phyloP scores from a whole-genome alignment of 108 stramenopile species.

The Nitzschia sp. region DNA sequence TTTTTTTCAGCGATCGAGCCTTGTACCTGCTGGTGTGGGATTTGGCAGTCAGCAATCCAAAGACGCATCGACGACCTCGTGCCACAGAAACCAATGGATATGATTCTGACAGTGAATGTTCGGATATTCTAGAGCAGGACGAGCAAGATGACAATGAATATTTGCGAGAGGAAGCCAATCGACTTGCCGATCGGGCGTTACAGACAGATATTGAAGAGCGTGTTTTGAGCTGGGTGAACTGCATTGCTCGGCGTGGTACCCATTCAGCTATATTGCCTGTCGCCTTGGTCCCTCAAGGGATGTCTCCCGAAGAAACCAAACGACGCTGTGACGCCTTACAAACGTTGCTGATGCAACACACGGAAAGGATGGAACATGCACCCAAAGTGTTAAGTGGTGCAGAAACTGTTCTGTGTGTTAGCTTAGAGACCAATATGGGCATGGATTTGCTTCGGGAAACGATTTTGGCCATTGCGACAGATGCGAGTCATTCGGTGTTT shows the following conservation, averaged over 20 bases:
- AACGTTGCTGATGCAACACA: conserved; percentile 50
- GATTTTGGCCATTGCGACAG: conserved; percentile 43
- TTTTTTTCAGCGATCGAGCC: conserved; percentile 72
- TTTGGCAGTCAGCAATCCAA: conserved; percentile 53
- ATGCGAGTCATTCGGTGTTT: conserved; percentile 42
- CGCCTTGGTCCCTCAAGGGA: conserved; percentile 45
- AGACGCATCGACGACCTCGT: conserved; percentile 26
- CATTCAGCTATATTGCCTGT: conserved; percentile 75
- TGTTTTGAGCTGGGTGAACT: conserved; percentile 73
- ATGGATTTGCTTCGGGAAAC: conserved; percentile 42
- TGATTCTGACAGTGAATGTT: conserved; percentile 18
- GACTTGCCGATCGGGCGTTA: conserved; percentile 53
- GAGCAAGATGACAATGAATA: conserved; percentile 50
- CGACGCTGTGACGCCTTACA: conserved; percentile 55
- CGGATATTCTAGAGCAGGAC: conserved; percentile 34
- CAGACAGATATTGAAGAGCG: conserved; percentile 72
- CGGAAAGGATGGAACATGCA: conserved; percentile 19
- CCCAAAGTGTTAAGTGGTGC: conserved; percentile 40
- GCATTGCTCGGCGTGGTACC: conserved; percentile 54
- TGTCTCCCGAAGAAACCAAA: conserved; percentile 42
- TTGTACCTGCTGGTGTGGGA: conserved; percentile 81
- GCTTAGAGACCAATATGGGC: conserved; percentile 34
- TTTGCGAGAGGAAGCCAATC: conserved; percentile 46
- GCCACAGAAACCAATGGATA: conserved; percentile 12
- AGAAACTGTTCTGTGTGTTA: conserved; percentile 37